phyloP scores from a whole-genome alignment of 495 filamentous ascomycete genomes.

The Podospora conica region DNA sequence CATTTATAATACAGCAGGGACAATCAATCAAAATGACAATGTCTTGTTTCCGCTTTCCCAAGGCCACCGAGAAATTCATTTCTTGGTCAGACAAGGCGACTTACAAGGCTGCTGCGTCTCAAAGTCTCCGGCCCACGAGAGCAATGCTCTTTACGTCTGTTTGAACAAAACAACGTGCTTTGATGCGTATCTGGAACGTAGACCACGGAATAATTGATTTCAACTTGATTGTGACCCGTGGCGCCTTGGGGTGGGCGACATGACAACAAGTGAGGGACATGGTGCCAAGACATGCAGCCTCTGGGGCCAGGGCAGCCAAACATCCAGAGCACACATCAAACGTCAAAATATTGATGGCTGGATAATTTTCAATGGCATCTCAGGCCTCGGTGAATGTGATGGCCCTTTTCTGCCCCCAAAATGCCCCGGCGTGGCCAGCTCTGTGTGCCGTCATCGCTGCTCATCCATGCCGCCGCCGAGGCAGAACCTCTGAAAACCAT shows the following conservation, averaged over 20 bases:
- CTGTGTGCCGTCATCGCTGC: not conserved
- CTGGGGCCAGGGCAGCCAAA: not conserved
- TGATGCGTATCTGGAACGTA: not conserved
- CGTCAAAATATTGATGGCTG: not conserved
- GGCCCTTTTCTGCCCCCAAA: too few relatives aligned
- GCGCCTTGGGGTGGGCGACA: not conserved
- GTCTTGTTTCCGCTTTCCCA: not conserved
- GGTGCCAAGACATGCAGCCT: not conserved
- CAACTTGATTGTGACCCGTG: not conserved
- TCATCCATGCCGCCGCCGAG: not conserved
- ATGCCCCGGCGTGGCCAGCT: not conserved
- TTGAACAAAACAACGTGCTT: not conserved
- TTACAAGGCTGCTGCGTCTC: not conserved
- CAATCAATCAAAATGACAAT: not conserved
- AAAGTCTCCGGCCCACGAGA: not conserved
- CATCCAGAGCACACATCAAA: not conserved
- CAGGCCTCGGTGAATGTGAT: not conserved
- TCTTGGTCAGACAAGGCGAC: not conserved
- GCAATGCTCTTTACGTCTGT: not conserved
- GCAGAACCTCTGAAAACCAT: not conserved
- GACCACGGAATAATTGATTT: not conserved
- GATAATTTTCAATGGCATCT: not conserved
- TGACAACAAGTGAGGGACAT: not conserved
- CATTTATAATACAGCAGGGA: not conserved
- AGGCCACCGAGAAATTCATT: not conserved